phyloP scores from a whole-genome alignment of 345 rosid species.

The Brassica rapa region DNA sequence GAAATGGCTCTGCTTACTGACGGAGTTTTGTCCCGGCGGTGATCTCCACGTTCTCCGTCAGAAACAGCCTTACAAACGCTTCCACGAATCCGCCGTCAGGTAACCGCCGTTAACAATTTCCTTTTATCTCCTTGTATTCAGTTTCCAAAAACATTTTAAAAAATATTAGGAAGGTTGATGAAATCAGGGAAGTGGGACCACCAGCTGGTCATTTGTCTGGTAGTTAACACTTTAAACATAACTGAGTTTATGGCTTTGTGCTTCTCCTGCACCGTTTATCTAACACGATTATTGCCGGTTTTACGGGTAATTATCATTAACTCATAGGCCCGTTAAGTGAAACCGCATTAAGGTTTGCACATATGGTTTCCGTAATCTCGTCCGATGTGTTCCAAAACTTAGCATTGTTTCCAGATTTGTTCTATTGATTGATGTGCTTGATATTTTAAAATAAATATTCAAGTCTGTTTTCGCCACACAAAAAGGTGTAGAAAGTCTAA shows the following conservation, averaged over 20 bases:
- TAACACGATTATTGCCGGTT: conserved; percentile 31
- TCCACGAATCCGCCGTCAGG: conserved; percentile 90
- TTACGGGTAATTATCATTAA: not conserved
- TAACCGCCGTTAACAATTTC: conserved; percentile 39
- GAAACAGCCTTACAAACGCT: conserved; percentile 71
- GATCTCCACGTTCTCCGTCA: conserved; percentile 98
- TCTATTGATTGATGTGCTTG: conserved; percentile 25
- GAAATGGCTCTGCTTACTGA: conserved; percentile 80
- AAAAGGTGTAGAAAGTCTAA: not conserved
- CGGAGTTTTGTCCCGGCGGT: conserved; percentile 97
- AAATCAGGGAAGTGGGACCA: conserved; percentile 45
- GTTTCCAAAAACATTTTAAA: conserved; percentile 17
- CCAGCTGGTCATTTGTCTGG: conserved; percentile 41
- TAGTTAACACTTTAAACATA: conserved; percentile 27
- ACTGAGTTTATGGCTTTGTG: conserved; percentile 38
- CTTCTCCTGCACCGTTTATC: not conserved
- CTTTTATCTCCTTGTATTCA: conserved; percentile 22
- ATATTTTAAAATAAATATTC: conserved; percentile 2
- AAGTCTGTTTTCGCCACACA: conserved; percentile 31
- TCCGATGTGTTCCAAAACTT: not conserved
- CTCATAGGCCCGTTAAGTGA: conserved; percentile 8
- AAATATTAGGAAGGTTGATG: conserved; percentile 15
- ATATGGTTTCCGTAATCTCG: not conserved
- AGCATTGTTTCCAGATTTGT: not conserved
- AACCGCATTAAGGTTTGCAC: not conserved